Evolutionary conservation across 2,329 filamentous ascomycete genomes (phyloP), one percentile per base, ranked within the genome.

Genomic region (Ceratocystiopsis brevicomis): DNA sequence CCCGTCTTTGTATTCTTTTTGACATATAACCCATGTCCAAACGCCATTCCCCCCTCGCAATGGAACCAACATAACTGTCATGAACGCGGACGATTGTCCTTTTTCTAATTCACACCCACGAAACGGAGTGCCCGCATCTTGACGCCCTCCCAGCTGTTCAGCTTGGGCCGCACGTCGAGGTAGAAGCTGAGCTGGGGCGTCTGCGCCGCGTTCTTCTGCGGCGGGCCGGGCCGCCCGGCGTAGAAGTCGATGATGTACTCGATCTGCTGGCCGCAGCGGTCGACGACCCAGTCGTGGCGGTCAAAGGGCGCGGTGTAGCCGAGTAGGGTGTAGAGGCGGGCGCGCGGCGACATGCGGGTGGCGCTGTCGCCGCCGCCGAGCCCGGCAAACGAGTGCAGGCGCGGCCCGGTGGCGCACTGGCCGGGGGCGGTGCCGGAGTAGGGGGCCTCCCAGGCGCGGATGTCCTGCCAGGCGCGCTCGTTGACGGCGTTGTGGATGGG

Each of bases 191-290:
- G 46, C 53, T 63, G 60, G 0, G 43, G 44, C 19, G 36, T 33
- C 16, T 21, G 14, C 3, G 40, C 15, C 2, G 40, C 21, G 11
- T 25, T 11, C 30, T 50, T 49, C 6, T 67, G 62, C 52, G 62
- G 59, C 21, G 58, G 57, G 21, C 56, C 56, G 3, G 62, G 60
- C 6, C 70, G 65, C 0, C 90, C 90, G 6, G 85, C 77, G 57
- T 98, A 98, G 54, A 98, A 98, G 61, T 98, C 90, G 59, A 98
- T 98, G 36, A 98, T 81, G 58, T 98, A 98, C 54, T 96, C 90
- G 40, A 98, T 65, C 54, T 74, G 75, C 17, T 68, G 79, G 30
- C 82, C 88, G 57, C 90, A 96, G 42, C 90, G 71, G 61, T 98
- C 87, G 34, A 98, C 79, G 19, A 95, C 77, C 90, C 90, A 98